phyloP scores from a whole-genome alignment of 495 filamentous ascomycete species.

The Annulohypoxylon nitens region DNA sequence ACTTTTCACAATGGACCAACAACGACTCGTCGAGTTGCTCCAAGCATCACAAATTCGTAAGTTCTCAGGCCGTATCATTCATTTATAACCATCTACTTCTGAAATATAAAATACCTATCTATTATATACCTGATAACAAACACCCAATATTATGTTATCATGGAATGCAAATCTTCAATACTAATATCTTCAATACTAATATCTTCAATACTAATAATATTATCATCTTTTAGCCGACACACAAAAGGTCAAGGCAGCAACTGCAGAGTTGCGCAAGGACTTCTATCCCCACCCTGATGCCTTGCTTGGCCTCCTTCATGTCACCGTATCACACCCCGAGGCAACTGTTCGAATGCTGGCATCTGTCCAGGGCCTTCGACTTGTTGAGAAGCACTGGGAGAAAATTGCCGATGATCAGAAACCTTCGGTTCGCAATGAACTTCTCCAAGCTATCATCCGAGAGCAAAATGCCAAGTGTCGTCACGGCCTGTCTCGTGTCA shows the following conservation, averaged over 20 bases:
- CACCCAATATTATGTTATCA: background rate
- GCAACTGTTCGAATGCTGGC: conserved; percentile 85
- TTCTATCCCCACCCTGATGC: conserved; percentile 89
- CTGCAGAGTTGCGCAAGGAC: conserved; percentile 87
- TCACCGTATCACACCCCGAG: conserved; percentile 80
- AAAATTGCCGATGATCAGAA: conserved; percentile 71
- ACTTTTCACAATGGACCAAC: conserved; percentile 73
- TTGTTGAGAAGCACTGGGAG: conserved; percentile 90
- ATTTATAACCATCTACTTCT: background rate
- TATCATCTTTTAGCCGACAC: conserved; percentile 71
- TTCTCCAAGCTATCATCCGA: conserved; percentile 83
- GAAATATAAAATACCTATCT: background rate
- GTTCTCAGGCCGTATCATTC: conserved; percentile 48
- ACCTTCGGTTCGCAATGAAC: conserved; percentile 79
- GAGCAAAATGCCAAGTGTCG: conserved; percentile 80
- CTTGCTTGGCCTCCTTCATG: conserved; percentile 84
- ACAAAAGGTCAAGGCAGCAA: conserved; percentile 86
- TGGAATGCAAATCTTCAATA: background rate
- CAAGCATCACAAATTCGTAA: conserved; percentile 80
- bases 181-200: background rate
- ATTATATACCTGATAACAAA: too few relatives aligned
- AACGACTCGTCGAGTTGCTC: conserved; percentile 78
- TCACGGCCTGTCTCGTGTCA: conserved; percentile 88
- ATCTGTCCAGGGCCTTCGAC: conserved; percentile 84
- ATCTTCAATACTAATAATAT: conserved; percentile 6